These are phyloP conservation scores for Phoma sp. DNA, from an alignment of 2,329 filamentous ascomycete species.

Conservation along the genomic window DNA sequence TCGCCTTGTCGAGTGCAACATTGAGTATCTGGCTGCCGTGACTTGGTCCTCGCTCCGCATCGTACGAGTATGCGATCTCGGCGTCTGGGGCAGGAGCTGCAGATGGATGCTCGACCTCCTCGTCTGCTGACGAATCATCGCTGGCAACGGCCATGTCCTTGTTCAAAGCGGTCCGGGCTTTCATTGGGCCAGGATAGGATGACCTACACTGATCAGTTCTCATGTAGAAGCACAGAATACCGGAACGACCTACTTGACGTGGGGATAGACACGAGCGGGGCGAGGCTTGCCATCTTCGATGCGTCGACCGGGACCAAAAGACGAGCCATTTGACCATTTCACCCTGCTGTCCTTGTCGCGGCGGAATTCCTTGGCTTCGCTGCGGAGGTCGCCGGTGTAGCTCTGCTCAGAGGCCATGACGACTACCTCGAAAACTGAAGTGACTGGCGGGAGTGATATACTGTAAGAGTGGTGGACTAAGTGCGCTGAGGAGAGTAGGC, in stretches of 20 bases:
- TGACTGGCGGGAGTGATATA: conserved; percentile 9
- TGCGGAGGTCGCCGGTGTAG: conserved; percentile 61
- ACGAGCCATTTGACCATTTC: conserved; percentile 58
- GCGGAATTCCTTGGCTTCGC: conserved; percentile 58
- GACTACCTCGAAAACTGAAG: conserved; percentile 17
- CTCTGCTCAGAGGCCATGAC: conserved; percentile 55
- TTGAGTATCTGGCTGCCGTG: conserved; percentile 64
- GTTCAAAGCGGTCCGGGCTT: conserved; percentile 46
- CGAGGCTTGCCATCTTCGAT: conserved; percentile 44
- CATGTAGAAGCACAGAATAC: background rate
- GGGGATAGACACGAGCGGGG: conserved; percentile 41
- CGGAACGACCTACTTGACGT: conserved; percentile 35
- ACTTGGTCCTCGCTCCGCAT: conserved; percentile 56
- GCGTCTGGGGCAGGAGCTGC: conserved; percentile 54
- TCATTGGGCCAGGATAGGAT: conserved; percentile 35
- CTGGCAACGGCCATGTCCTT: conserved; percentile 52
- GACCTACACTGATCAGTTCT: conserved; percentile 23
- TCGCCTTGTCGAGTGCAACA: conserved; percentile 62
- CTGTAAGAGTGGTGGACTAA: conserved; percentile 8
- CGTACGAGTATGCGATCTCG: conserved; percentile 61
- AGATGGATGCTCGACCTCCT: conserved; percentile 53
- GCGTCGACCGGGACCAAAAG: conserved; percentile 46
- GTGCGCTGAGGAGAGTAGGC: conserved; percentile 7
- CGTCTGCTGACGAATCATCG: conserved; percentile 52
- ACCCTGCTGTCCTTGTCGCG: conserved; percentile 57